Evolutionary conservation across 306 rosid genomes (phyloP), one percentile per base, ranked within the genome.

Genomic region (Dicorynia guianensis): DNA sequence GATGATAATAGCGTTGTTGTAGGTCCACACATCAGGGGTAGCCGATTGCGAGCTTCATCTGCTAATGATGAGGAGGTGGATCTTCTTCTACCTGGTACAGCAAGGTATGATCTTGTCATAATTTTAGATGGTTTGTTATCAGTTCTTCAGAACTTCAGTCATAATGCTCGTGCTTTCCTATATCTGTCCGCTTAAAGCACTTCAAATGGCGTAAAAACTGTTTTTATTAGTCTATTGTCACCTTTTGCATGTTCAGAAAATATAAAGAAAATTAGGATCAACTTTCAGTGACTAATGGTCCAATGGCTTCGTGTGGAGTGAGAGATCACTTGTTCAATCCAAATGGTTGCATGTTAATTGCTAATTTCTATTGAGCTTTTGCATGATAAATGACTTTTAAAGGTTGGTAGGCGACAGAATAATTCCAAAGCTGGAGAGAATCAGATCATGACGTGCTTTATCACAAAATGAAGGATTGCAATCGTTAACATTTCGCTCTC

Each of bases 11-110:
- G 87, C 65, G 91, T 92, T 83, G 90, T 90, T 70, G 97, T 93
- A 52, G 99, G 99, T 34, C 68, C 99, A 14, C 99, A 95, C 75
- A 78, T 95, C 68, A 87, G 99, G 85, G 99, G 97, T 79, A 92
- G 96, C 82, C 88, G 99, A 69, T 78, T 95, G 80, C 88, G 99
- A 86, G 99, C 98, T 64, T 94, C 98, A n/a, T 73, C 99, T 75
- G 96, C 96, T 12, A 97, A 97, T 42, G 86, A 87, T 11, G 99
- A 87, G 88, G 97, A 92, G 87, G 99, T 95, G 25, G 99, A 95
- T 84, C 97, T 95, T 62, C 97, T 95, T 53, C 84, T 95, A 47
- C 99, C 99, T 1, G 99, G 97, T 74, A 95, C 99, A 42, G 99
- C 99, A 82, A 90, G 99, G 99, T 95, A 90, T 59, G 81, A 35